Evolutionary conservation across 768 basidiomycete species (phyloP), one percentile per base, ranked within the genome.

Genomic region (Asterophora parasitica): DNA sequence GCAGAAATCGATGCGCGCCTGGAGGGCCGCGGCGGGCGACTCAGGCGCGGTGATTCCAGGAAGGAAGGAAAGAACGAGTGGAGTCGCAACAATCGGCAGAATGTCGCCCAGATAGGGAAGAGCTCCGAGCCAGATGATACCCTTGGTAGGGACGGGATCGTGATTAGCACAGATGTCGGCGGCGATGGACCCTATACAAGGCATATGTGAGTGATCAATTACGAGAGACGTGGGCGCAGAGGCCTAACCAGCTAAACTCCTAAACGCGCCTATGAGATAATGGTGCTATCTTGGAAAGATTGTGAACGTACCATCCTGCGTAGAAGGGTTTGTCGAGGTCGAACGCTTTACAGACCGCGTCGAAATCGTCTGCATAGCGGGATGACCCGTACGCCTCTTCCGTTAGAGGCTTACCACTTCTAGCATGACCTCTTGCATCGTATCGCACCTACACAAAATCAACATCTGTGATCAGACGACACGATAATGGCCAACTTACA

Each of bases 401-500:
- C 4, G 52, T 59, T 17, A 46, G 46, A 7, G 66, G 66, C 46
- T 66, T 65, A 15, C 62, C 67, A 51, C 67, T 68, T 40, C 62
- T 56, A 3, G 65, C 68, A 55, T 67, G 61, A 4, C 66, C 67
- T 16, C 68, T 55, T 31, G 57, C 55, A 48, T 70, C 68, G 50
- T 66, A 70, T 2, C 65, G 61, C 26, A 69, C 65, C 65, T 69
- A 30, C 13, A 33, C 10, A 17, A 28, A 7, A 3, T 33, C 17
- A 28, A 23, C 27, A 23, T n/a, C 11, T 19, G 19, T 9, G 7
- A 19, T 38, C 27, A 12, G 33, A 12, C 16, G 28, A 42, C 6
- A n/a, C 4, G 2, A 32, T 1, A 17, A 23, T 9, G 36, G 40
- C 17, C 7, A 31, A 42, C 44, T 12, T 34, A 54, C 51, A 5